Conservation (phyloP, 306 rosid species). For the Castanea sativa region DNA sequence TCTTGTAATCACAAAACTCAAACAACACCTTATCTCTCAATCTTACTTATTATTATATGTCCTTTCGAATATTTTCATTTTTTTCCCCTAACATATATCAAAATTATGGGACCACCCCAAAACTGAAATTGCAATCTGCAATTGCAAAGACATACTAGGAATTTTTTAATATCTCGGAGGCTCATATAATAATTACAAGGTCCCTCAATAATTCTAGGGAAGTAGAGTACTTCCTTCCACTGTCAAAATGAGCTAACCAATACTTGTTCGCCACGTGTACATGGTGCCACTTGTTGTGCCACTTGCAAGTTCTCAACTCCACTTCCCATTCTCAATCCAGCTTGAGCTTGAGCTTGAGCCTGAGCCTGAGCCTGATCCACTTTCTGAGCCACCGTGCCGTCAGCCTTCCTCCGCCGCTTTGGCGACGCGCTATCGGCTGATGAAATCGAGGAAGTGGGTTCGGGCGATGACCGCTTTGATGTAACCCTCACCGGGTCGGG, state of each 20-base stretch:
- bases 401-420: constrained; percentile 48
- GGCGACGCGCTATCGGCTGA: constrained; percentile 29
- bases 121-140: too few relatives aligned
- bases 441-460: constrained; percentile 36
- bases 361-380: not conserved
- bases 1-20: too few relatives aligned
- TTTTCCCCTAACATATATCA: too few relatives aligned
- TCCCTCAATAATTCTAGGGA: not conserved
- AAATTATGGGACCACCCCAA: too few relatives aligned
- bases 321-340: constrained; percentile 14
- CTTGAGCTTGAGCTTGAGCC: not conserved
- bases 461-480: constrained; percentile 58
- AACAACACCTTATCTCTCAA: not conserved
- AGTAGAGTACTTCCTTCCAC: not conserved
- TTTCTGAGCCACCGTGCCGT: not conserved
- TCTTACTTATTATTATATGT: too few relatives aligned
- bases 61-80: not conserved
- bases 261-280: constrained; percentile 29
- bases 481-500: constrained; percentile 82
- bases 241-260: constrained; percentile 13
- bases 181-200: constrained; percentile 25
- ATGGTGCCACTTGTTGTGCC: constrained; percentile 13
- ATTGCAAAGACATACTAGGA: too few relatives aligned
- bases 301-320: constrained; percentile 5
- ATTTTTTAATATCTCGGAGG: not conserved